A percentile compares a stretch with the other conserved stretches of the same genome.
Conservation (phyloP, 768 basidiomycete genomes). For the Podaxis sp. region DNA sequence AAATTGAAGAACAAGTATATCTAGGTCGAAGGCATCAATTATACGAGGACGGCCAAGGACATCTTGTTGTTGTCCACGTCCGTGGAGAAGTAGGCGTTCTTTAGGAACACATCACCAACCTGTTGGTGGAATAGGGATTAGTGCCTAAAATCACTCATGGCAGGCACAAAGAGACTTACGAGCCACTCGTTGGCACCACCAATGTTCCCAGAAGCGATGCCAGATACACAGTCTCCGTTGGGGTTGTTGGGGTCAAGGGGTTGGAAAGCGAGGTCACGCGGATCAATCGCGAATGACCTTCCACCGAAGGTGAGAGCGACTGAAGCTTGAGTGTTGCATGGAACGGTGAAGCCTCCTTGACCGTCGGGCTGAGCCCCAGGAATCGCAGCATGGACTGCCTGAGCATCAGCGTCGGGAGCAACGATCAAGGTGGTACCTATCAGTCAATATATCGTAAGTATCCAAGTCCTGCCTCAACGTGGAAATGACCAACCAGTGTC, state of each 20-base stretch:
- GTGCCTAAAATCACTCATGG: neutral
- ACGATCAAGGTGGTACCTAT: slow-evolving; percentile 16
- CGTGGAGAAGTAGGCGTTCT: slow-evolving; percentile 40
- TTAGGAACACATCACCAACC: slow-evolving; percentile 42
- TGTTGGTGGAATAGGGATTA: slow-evolving; percentile 6
- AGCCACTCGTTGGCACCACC: slow-evolving; percentile 57
- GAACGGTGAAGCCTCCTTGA: slow-evolving; percentile 50
- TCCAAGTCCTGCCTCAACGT: neutral
- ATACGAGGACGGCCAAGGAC: slow-evolving; percentile 28
- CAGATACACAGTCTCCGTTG: slow-evolving; percentile 55
- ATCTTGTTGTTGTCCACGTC: slow-evolving; percentile 32
- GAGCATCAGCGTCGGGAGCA: slow-evolving; percentile 41
- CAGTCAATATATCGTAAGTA: slow-evolving; percentile 12
- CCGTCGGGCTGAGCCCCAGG: slow-evolving; percentile 48
- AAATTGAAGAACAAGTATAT: neutral
- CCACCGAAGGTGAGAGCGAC: slow-evolving; percentile 63
- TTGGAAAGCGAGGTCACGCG: slow-evolving; percentile 54
- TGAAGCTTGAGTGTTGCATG: slow-evolving; percentile 56
- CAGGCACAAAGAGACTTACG: slow-evolving; percentile 38
- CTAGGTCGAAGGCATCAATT: neutral
- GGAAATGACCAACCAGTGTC: slow-evolving; percentile 41
- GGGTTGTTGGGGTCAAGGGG: slow-evolving; percentile 49
- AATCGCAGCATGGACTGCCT: slow-evolving; percentile 54
- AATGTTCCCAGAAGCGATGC: slow-evolving; percentile 54
- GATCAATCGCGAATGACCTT: slow-evolving; percentile 52